Base-by-base conservation (phyloP, 345 rosid genomes). In the Eucalyptus camaldulensis region DNA sequence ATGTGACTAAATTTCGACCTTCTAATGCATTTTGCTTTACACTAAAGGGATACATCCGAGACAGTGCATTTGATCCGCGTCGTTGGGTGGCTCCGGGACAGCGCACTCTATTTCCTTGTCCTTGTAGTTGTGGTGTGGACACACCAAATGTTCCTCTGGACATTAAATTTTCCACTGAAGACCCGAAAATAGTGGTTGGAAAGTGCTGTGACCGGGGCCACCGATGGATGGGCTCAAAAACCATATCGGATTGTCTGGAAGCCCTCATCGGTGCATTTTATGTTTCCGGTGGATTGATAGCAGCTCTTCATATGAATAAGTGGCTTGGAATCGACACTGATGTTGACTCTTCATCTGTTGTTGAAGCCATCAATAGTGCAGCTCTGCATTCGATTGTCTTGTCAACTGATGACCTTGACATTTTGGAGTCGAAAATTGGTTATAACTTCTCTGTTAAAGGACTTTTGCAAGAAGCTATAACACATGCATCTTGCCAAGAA, bases 51-150 rank as follows among this genome's bases (percentile, higher is more conserved):
- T 96, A 96, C 90, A 92, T 97, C 90, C 93, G 97, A 88, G 97
- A 96, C 45, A 51, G 95, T 87, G 93, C 98, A 80, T 97, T 97
- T 90, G 98, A 96, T 90, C 97, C 99, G 33, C 96, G 96, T 88
- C 96, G 95, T 83, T 97, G 99, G 99, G 94, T 93, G 22, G 98
- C 99, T 92, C 99, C 99, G 27, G 99, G 99, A 56, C 99, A 97
- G 62, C 40, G 12, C 45, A 88, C 96, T 88, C 45, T 93, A 49
- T 93, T 89, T 85, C 94, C 93, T 2, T 92, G 90, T 91, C 94
- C 96, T 87, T 97, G 99, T 92, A 88, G 90, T 15, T 96, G 98
- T 87, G 95, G 95, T 87, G 90, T 94, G 88, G 95, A 94, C 56
- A 90, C 96, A 81, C 90, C 87, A 58, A 95, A 95, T 91, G 99